Conservation (phyloP, 495 filamentous ascomycete genomes). For the Penicillium coprophilum region DNA sequence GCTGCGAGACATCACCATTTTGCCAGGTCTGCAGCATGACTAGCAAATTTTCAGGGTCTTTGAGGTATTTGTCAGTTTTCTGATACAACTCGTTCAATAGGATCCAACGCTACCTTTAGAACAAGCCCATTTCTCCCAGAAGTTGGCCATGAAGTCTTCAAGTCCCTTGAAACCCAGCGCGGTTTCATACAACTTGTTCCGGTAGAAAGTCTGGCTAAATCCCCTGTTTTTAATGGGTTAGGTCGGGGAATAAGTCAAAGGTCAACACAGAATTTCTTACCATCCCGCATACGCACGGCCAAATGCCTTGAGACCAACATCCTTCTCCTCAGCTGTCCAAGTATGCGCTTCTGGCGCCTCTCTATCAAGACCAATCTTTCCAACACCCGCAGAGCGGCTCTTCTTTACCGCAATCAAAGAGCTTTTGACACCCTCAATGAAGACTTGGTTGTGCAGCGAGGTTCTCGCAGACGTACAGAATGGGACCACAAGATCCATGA, state of each 20-base stretch:
- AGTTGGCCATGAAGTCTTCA: slow-evolving; percentile 68
- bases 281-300: slow-evolving; percentile 73
- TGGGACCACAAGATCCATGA: slow-evolving; percentile 64
- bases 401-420: slow-evolving; percentile 63
- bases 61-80: slow-evolving; percentile 13
- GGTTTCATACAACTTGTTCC: slow-evolving; percentile 62
- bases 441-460: slow-evolving; percentile 69
- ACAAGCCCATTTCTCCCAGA: slow-evolving; percentile 71
- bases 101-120: slow-evolving; percentile 50
- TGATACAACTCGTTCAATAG: not conserved
- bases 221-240: slow-evolving; percentile 41
- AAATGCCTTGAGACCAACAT: slow-evolving; percentile 66
- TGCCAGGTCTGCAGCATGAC: slow-evolving; percentile 76
- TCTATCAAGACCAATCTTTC: slow-evolving; percentile 37
- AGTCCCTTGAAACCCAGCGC: slow-evolving; percentile 58
- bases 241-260: not conserved
- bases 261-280: slow-evolving; percentile 30
- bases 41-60: slow-evolving; percentile 67
- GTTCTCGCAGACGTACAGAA: slow-evolving; percentile 70
- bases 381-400: slow-evolving; percentile 49
- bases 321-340: slow-evolving; percentile 57
- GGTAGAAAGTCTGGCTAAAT: slow-evolving; percentile 70
- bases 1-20: slow-evolving; percentile 61
- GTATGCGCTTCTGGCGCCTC: slow-evolving; percentile 38
- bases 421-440: slow-evolving; percentile 69